Evolutionary conservation across 2,329 filamentous ascomycete genomes (phyloP).

Genomic region (Verticillium klebahnii): DNA sequence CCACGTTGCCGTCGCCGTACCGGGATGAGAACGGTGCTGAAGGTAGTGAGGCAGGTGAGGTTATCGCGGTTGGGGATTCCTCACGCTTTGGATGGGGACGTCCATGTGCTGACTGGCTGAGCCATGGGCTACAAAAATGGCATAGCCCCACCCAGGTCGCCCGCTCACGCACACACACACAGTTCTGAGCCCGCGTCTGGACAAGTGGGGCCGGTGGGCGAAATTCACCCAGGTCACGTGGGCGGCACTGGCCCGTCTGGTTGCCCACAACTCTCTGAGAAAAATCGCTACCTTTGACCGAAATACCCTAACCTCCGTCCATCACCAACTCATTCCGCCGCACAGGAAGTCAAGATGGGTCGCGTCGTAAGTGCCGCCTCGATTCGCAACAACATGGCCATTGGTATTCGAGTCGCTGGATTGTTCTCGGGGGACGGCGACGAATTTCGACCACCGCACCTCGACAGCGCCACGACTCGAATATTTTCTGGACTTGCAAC

Average conservation of each 20-base stretch:
- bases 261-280: neutral
- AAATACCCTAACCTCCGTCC: conserved; percentile 3
- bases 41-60: neutral
- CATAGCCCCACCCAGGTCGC: neutral
- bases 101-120: neutral
- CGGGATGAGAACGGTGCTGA: neutral
- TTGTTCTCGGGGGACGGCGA: neutral
- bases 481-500: neutral
- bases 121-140: neutral
- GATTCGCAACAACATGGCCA: conserved; percentile 6
- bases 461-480: neutral
- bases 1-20: neutral
- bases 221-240: neutral
- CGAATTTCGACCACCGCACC: neutral
- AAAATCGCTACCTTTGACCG: neutral
- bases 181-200: neutral
- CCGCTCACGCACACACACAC: neutral
- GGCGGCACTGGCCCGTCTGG: neutral
- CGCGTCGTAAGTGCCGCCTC: conserved; percentile 38
- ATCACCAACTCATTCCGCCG: conserved; percentile 4
- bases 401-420: neutral
- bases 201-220: neutral
- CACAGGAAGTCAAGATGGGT: conserved; percentile 41
- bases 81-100: neutral
- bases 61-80: neutral